phyloP scores from a whole-genome alignment of 768 basidiomycete genomes.

The Sistotremastrum niveocremeum region DNA sequence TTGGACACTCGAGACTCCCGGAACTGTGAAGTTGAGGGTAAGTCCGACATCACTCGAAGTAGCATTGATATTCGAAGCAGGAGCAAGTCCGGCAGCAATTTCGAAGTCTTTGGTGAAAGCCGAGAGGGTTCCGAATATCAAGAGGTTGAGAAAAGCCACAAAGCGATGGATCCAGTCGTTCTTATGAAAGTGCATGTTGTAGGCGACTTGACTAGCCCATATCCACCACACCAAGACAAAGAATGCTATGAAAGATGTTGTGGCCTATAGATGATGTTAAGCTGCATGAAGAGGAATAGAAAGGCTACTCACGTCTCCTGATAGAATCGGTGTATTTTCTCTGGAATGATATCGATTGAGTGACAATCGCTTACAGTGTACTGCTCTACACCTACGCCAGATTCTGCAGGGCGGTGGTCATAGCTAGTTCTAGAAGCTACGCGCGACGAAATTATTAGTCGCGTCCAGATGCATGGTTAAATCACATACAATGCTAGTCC shows the following conservation, averaged over 20 bases:
- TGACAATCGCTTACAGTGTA: no score
- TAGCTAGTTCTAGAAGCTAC: no score
- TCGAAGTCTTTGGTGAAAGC: conserved; percentile 2
- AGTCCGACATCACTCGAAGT: neutral
- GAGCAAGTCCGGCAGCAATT: neutral
- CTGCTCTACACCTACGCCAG: no score
- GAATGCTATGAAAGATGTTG: neutral
- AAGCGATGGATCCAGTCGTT: conserved; percentile 3
- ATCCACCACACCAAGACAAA: conserved; percentile 1
- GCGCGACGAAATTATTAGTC: no score
- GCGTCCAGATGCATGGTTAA: no score
- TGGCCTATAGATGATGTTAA: neutral
- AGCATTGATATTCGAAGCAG: neutral
- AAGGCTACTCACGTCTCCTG: no score
- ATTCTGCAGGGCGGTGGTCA: no score
- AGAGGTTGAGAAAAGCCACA: neutral
- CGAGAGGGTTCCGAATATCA: neutral
- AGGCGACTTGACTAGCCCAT: conserved; percentile 1
- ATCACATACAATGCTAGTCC: no score
- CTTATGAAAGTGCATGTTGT: conserved; percentile 1
- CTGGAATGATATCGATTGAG: no score
- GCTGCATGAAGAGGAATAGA: no score
- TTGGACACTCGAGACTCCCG: neutral
- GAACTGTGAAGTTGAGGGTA: neutral
- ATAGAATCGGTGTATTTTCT: no score